These are phyloP conservation scores for Picochlorum costavermella DNA, from an alignment of 139 green algal genomes.

Conservation along the genomic window DNA sequence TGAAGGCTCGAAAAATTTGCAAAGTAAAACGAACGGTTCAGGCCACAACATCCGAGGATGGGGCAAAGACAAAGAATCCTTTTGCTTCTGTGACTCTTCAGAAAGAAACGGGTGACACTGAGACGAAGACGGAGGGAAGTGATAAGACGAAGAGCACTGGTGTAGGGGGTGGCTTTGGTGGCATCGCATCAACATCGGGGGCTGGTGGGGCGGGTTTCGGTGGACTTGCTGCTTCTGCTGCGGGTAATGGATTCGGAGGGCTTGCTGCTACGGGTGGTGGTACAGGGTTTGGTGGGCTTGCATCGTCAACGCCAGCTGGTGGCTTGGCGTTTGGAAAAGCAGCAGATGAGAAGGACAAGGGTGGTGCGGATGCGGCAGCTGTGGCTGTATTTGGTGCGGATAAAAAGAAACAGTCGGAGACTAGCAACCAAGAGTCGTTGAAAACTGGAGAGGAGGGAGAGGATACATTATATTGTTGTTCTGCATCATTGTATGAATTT, in stretches of 20 bases:
- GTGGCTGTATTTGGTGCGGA: conserved; percentile 12
- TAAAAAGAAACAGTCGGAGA: background rate
- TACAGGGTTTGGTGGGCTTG: background rate
- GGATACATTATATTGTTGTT: conserved; percentile 43
- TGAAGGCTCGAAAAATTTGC: conserved; percentile 49
- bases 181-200: background rate
- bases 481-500: conserved; percentile 74
- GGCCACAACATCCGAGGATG: background rate
- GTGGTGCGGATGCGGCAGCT: conserved; percentile 15
- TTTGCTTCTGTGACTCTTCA: conserved; percentile 18
- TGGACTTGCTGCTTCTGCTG: background rate
- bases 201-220: conserved; percentile 8
- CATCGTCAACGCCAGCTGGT: background rate
- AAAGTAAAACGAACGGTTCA: conserved; percentile 18
- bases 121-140: background rate
- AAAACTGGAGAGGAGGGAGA: conserved; percentile 75
- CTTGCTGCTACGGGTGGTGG: background rate
- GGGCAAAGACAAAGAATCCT: conserved; percentile 16
- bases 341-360: conserved; percentile 8
- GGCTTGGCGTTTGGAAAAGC: conserved; percentile 20
- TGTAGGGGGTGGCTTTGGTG: background rate
- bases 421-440: conserved; percentile 4
- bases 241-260: conserved; percentile 14
- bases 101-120: background rate
- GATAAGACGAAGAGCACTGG: background rate